Evolutionary conservation across 2,329 filamentous ascomycete genomes (phyloP).

Genomic region (Aureobasidium leucospermi): DNA sequence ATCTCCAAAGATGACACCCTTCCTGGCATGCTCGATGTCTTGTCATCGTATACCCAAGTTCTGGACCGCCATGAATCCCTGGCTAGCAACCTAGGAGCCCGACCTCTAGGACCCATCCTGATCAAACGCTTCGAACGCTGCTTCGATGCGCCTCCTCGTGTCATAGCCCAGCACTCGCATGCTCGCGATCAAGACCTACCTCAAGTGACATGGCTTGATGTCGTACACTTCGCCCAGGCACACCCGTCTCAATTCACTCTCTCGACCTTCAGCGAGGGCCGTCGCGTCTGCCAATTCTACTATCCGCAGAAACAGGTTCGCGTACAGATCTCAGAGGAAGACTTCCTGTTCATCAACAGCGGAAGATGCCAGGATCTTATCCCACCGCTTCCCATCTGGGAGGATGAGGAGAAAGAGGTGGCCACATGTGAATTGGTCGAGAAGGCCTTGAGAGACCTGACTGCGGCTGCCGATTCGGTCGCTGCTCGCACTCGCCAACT

Average conservation of each 20-base stretch:
- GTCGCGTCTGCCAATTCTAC: slow-evolving; percentile 71
- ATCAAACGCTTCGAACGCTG: slow-evolving; percentile 80
- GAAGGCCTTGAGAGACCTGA: slow-evolving; percentile 66
- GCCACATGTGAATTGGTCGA: slow-evolving; percentile 79
- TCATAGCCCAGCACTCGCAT: slow-evolving; percentile 52
- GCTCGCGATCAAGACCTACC: slow-evolving; percentile 36
- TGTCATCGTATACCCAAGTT: slow-evolving; percentile 78
- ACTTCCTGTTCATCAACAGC: slow-evolving; percentile 76
- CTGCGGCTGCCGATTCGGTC: slow-evolving; percentile 68
- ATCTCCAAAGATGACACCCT: slow-evolving; percentile 63
- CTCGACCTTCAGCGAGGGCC: slow-evolving; percentile 59
- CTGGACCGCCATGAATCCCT: slow-evolving; percentile 80
- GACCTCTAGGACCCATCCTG: slow-evolving; percentile 72
- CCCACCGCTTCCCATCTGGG: slow-evolving; percentile 70
- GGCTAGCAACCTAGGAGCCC: slow-evolving; percentile 75
- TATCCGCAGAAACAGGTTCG: slow-evolving; percentile 62
- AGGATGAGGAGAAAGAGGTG: slow-evolving; percentile 80
- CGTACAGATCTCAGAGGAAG: slow-evolving; percentile 81
- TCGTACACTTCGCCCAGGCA: slow-evolving; percentile 74
- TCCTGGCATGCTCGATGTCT: slow-evolving; percentile 61
- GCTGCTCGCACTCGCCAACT: slow-evolving; percentile 67
- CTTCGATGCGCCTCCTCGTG: slow-evolving; percentile 72
- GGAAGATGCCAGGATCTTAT: slow-evolving; percentile 78
- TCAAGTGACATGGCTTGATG: slow-evolving; percentile 70
- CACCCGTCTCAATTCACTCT: slow-evolving; percentile 73